Percentiles rank a stretch among this genome's conserved stretches.
Conservation (phyloP, 2,329 filamentous ascomycete genomes). For the Neopestalotiopsis sp. region DNA sequence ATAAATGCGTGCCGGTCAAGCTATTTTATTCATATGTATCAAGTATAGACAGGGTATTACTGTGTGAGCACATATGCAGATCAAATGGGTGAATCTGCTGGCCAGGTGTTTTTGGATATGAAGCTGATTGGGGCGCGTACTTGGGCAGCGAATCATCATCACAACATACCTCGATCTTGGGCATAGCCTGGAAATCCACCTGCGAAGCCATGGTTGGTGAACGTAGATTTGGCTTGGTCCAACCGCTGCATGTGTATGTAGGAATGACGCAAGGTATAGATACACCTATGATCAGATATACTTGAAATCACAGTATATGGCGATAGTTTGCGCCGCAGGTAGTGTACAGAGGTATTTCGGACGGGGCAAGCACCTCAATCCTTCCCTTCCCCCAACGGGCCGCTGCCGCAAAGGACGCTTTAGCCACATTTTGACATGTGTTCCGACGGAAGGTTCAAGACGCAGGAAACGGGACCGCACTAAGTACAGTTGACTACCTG, state of each 20-base stretch:
- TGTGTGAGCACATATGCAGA: too few relatives aligned
- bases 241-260: not conserved
- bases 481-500: not conserved
- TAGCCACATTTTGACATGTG: slow-evolving; percentile 2
- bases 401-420: not conserved
- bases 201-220: not conserved
- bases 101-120: not conserved
- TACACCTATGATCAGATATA: not conserved
- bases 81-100: too few relatives aligned
- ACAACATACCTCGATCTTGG: slow-evolving; percentile 57
- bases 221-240: not conserved
- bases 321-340: not conserved
- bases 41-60: too few relatives aligned
- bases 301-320: not conserved
- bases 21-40: not conserved
- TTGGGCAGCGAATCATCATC: not conserved
- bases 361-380: not conserved
- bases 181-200: slow-evolving; percentile 53
- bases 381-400: not conserved
- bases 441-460: not conserved
- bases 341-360: not conserved
- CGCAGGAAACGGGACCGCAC: not conserved
- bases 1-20: not conserved
- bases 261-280: slow-evolving; percentile 11
- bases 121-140: not conserved